phyloP scores from a whole-genome alignment of 805 yeast species.

The Wickerhamiella kurtzmanii region DNA sequence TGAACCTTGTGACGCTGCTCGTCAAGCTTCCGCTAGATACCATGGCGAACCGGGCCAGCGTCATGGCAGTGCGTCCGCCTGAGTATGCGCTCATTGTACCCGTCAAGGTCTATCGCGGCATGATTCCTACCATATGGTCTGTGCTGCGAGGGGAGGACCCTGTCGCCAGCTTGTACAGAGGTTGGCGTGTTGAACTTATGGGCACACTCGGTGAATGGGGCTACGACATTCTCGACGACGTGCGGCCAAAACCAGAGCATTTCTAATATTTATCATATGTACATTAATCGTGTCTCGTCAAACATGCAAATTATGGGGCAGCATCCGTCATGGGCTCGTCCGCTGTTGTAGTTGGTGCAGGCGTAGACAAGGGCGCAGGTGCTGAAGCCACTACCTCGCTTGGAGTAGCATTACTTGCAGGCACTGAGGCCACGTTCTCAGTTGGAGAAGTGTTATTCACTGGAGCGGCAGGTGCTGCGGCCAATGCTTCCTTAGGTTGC shows the following conservation, averaged over 20 bases:
- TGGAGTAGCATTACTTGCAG: no score
- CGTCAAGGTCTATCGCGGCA: constrained; percentile 43
- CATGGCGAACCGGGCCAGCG: constrained; percentile 69
- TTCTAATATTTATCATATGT: constrained; percentile 12
- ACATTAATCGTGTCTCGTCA: no score
- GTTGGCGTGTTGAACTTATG: constrained; percentile 80
- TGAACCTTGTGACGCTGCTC: constrained; percentile 56
- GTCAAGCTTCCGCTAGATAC: constrained; percentile 81
- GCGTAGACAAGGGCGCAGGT: no score
- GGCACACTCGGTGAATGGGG: constrained; percentile 80
- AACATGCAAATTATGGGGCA: no score
- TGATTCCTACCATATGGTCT: constrained; percentile 40
- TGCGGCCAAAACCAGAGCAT: constrained; percentile 12
- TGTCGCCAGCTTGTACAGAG: constrained; percentile 50
- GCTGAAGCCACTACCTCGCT: no score
- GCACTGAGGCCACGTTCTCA: no score
- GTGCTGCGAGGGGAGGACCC: constrained; percentile 33
- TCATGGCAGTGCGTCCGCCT: constrained; percentile 26
- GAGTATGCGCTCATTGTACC: constrained; percentile 36
- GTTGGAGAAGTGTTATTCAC: no score
- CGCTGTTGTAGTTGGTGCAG: no score
- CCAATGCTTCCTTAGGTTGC: no score
- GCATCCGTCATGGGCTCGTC: no score
- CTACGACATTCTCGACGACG: constrained; percentile 16
- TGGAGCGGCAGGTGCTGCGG: no score